Base-by-base conservation (phyloP, 1,139 yeast species). In the Cylindricascospora bacillispora region DNA sequence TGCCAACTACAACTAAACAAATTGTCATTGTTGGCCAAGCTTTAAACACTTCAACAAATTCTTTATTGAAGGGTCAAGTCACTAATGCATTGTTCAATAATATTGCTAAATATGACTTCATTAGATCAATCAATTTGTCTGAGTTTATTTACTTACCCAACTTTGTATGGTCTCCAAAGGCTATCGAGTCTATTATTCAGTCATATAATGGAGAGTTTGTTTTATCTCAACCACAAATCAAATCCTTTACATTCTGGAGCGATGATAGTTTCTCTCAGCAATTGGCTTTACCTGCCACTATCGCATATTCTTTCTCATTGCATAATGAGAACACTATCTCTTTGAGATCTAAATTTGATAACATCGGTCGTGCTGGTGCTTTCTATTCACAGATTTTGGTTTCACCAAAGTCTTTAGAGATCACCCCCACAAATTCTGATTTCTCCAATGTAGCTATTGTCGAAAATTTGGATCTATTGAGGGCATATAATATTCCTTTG, bases 341-440 rank as follows among this genome's bases (percentile, higher is more conserved):
- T 35, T 66, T 70, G 50, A 65, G 80, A 53, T 68, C 76, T 32
- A 70, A 69, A 45, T 83, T 62, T 45, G 94, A 86, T 53, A 83
- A 81, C 50, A 56, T 66, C 16, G 59, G 70, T 15, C 67, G 67
- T 27, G 92, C 89, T 23, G 95, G 95, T 39, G 54, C 72, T n/a
- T 73, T 77, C 54, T 83, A 79, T 54, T 67, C 86, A n/a, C 86
- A 80, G 50, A 56, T 85, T 35, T 61, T 66, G 13, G 62, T 74
- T 9, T 54, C 63, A 11, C 40, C 47, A 20, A 40, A 41, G 10
- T 43, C 52, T 5, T 34, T 52, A 18, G 42, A 54, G 6, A n/a
- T n/a, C n/a, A 24, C 35, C 10, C 48, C 62, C 13, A 51, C 61
- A 17, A 52, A 55, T 26, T 59, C 70, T 31, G 78, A 74, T 36